Evolutionary conservation across 345 rosid genomes (phyloP), one percentile per base, ranked within the genome.

Genomic region (Eucalyptus marginata): DNA sequence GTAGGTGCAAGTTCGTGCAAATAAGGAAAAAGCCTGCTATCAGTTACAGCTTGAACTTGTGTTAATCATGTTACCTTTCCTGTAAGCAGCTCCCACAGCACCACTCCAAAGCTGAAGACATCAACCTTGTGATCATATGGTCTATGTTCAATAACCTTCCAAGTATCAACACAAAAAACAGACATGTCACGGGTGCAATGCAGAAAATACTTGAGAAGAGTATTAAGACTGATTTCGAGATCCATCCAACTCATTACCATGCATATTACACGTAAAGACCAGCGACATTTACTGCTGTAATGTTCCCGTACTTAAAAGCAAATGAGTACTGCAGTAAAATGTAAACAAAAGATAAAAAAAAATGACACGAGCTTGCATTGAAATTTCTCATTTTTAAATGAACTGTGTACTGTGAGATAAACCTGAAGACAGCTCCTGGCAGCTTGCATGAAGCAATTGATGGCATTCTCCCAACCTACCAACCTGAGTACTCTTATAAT

Each of bases 71-170:
- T 90, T 90, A 94, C 97, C 97, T 95, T 91, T 90, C 95, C 95
- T 2, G 95, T 94, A 86, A 94, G 94, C 91, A 95, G 88, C 92
- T 95, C 97, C 97, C 97, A 95, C 13, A 95, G 92, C 89, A 95
- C 91, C 76, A 95, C 58, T 66, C 95, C 94, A 50, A 94, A 95
- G 92, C 97, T 94, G 92, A 94, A 94, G 88, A 95, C 94, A 90
- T 94, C 97, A 15, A 93, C 96, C 92, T 93, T 95, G 87, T 92
- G 95, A 93, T 93, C 90, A 68, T 95, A 95, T 22, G 94, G 94
- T 90, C 90, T 92, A 87, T 95, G 97, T 88, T 91, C 96, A 90
- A 95, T 94, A 87, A 95, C 97, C 97, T 95, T 94, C 80, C 88
- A 90, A 25, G 25, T 49, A 87, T 49, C 87, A 59, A 89, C 86